A percentile compares a stretch with the other conserved stretches of the same genome.
These are phyloP conservation scores for Auricularia cornea DNA, from an alignment of 768 basidiomycete genomes.

Conservation along the genomic window DNA sequence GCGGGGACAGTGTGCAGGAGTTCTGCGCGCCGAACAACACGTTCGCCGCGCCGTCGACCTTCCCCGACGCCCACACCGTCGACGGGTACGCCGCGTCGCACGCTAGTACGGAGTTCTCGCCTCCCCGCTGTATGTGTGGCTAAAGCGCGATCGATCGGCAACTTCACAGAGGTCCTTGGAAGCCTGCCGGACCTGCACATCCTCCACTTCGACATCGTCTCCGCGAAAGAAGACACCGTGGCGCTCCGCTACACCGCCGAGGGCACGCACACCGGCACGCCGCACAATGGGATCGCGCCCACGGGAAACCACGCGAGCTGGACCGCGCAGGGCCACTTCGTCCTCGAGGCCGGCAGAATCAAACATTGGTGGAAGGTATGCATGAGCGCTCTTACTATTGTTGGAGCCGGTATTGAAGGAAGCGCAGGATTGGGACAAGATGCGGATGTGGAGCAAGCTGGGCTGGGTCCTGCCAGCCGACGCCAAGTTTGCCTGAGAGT, in stretches of 20 bases:
- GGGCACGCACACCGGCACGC: slow-evolving; percentile 1
- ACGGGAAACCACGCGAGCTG: slow-evolving; percentile 1
- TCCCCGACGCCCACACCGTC: background rate
- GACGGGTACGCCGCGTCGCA: slow-evolving; percentile 1
- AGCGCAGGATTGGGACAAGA: slow-evolving; percentile 1
- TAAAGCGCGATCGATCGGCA: too few species aligned
- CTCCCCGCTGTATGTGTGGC: too few species aligned
- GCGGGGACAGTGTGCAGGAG: background rate
- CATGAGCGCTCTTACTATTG: background rate
- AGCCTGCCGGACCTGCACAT: slow-evolving; percentile 1
- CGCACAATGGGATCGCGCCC: background rate
- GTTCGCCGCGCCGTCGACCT: background rate
- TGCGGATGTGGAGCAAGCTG: slow-evolving; percentile 1
- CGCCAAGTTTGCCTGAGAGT: background rate
- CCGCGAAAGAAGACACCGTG: background rate
- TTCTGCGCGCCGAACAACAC: slow-evolving; percentile 1
- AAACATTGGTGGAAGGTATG: background rate
- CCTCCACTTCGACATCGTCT: slow-evolving; percentile 1
- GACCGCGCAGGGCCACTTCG: background rate
- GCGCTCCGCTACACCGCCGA: background rate
- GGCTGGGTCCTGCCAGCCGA: slow-evolving; percentile 1
- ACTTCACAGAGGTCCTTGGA: background rate
- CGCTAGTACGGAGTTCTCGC: background rate
- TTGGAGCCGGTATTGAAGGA: background rate
- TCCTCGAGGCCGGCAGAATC: background rate